Conservation (phyloP, 225 moss, liverwort and hornwort species). For the Rhytidiadelphus loreus region DNA sequence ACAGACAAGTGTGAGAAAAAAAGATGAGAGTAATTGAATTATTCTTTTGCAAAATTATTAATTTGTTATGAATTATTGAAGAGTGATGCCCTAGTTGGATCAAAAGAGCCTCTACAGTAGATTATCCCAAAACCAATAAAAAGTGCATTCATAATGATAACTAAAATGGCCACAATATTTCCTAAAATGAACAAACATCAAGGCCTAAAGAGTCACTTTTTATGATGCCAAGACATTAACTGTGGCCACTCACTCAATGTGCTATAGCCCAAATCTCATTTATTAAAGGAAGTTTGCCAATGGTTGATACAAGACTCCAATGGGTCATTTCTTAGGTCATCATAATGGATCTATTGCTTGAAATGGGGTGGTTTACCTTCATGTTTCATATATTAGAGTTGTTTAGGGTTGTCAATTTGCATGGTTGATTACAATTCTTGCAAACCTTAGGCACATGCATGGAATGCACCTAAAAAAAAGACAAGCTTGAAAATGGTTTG, state of each 20-base stretch:
- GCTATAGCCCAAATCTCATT: not conserved
- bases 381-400: not conserved
- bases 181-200: too few relatives aligned
- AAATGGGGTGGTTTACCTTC: not conserved
- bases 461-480: rapidly evolving
- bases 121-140: not conserved
- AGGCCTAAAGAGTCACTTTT: not conserved
- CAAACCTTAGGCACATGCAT: rapidly evolving
- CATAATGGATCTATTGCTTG: rapidly evolving
- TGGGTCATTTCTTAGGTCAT: not conserved
- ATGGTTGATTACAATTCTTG: not conserved
- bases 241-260: not conserved
- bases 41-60: too few relatives aligned
- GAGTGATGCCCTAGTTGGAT: not conserved
- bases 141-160: not conserved
- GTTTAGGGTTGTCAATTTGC: not conserved
- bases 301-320: not conserved
- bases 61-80: not conserved
- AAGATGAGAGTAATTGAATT: not conserved
- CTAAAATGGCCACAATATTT: not conserved
- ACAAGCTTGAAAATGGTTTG: not conserved
- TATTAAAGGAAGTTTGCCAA: rapidly evolving
- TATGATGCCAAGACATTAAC: not conserved
- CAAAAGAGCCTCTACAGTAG: not conserved
- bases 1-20: not conserved